Evolutionary conservation across 257 asterid genomes (phyloP).

Genomic region (Ophiorrhiza pumila): DNA sequence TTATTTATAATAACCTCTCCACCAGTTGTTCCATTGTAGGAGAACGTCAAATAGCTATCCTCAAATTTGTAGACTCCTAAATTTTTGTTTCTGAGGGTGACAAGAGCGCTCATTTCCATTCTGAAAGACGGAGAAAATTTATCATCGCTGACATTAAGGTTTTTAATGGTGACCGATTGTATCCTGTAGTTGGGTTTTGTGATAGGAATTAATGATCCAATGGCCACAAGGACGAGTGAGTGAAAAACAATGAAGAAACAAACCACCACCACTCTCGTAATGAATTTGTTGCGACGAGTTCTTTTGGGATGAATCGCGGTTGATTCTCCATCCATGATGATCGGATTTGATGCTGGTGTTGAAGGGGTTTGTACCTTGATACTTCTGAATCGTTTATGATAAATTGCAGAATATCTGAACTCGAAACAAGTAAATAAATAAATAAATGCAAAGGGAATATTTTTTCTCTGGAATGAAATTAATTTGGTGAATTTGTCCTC

Average conservation of each 20-base stretch:
- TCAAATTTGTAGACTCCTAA: slow-evolving; percentile 10
- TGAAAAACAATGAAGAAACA: not conserved
- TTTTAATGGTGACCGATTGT: slow-evolving; percentile 4
- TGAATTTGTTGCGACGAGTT: not conserved
- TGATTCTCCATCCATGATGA: not conserved
- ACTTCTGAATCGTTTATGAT: not conserved
- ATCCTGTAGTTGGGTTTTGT: slow-evolving; percentile 1
- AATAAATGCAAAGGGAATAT: not conserved
- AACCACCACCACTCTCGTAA: too few species aligned
- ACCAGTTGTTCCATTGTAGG: slow-evolving; percentile 2
- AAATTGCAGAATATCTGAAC: not conserved
- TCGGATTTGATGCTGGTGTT: not conserved
- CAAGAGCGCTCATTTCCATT: not conserved
- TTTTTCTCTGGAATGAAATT: not conserved
- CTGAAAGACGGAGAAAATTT: not conserved
- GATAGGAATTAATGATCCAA: not conserved
- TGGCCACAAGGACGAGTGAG: not conserved
- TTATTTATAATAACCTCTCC: slow-evolving; percentile 2
- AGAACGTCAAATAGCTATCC: slow-evolving; percentile 14
- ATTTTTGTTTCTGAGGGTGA: slow-evolving; percentile 3
- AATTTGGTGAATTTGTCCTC: too few species aligned
- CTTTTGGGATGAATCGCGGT: not conserved
- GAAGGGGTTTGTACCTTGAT: not conserved
- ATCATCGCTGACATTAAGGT: not conserved
- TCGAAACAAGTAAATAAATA: not conserved